Evolutionary conservation across 2,329 filamentous ascomycete genomes (phyloP), one percentile per base, ranked within the genome.

Genomic region (Colletotrichum horii): DNA sequence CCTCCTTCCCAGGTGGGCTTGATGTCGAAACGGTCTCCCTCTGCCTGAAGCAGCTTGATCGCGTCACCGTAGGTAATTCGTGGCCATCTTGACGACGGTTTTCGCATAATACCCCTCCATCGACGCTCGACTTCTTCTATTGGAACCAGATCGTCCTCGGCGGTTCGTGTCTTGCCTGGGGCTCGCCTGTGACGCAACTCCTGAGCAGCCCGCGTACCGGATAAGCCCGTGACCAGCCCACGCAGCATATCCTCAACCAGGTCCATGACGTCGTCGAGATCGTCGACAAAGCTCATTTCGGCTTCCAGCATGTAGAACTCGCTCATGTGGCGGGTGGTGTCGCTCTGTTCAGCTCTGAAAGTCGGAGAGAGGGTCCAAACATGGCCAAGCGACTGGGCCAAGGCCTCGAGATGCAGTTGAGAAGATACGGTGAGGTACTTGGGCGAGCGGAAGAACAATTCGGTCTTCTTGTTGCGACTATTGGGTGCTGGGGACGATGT

Each of bases 281-380:
- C 87, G 62, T 94, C 89, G 56, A 93, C 91, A 83, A 98, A 98
- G 80, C 92, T 93, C 82, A 96, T 88, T 84, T 99, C 97, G 19
- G 93, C 96, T 85, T 99, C 97, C 4, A 99, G 91, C 97, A 99
- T 98, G 86, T 98, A 98, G 81, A 99, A 98, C 82, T 99, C 97
- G 86, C 95, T 98, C 76, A 99, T 88, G 85, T 99, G 97, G 32
- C 97, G 93, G 8, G 96, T 93, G 0, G 97, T 98, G 81, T 98
- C 96, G 84, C 96, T 98, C 82, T 93, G 93, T 84, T 98, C 97
- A 6, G 97, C 97, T 48, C 97, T 92, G 82, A 99, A 99, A 0
- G 96, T 97, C 4, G 97, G 97, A 6, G 96, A 97, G 14, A 99
- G 86, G 2, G 96, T 94, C 96, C 97, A 99, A 9, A 98, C 97